phyloP scores from a whole-genome alignment of 2,329 filamentous ascomycete species.

The Aspergillus aculeatinus region DNA sequence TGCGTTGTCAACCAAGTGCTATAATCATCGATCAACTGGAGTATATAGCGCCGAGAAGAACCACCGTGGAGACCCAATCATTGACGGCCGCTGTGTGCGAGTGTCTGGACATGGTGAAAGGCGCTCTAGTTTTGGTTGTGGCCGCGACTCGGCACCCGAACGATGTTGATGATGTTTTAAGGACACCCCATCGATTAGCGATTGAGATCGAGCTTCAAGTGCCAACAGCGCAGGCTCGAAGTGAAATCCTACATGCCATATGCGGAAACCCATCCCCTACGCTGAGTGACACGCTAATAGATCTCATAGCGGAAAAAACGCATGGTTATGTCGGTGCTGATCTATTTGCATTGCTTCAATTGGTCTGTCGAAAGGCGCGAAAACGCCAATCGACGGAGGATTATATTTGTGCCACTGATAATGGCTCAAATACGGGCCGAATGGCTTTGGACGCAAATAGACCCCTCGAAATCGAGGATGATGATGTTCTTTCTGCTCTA shows the following conservation, averaged over 20 bases:
- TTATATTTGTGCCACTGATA: neutral
- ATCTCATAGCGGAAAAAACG: conserved; percentile 68
- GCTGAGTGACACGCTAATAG: conserved; percentile 54
- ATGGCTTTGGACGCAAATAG: conserved; percentile 19
- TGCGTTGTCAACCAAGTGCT: conserved; percentile 68
- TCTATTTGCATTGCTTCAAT: conserved; percentile 63
- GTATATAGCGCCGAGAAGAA: conserved; percentile 61
- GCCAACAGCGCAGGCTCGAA: conserved; percentile 68
- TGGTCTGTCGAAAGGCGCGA: conserved; percentile 48
- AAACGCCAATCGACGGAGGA: conserved; percentile 30
- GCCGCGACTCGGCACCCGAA: conserved; percentile 72
- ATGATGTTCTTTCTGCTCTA: conserved; percentile 54
- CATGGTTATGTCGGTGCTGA: conserved; percentile 86
- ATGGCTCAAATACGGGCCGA: neutral
- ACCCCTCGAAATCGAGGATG: conserved; percentile 33
- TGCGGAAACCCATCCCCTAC: conserved; percentile 47
- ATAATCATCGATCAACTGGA: conserved; percentile 79
- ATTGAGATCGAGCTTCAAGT: conserved; percentile 72
- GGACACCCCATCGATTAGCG: conserved; percentile 63
- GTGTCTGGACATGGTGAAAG: conserved; percentile 39
- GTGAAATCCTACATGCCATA: conserved; percentile 70
- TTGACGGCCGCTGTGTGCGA: conserved; percentile 43
- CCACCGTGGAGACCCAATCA: conserved; percentile 46
- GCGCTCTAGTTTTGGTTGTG: conserved; percentile 66
- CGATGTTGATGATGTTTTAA: conserved; percentile 69